phyloP scores from a whole-genome alignment of 2,329 filamentous ascomycete genomes.

The Sporothrix dimorphospora region DNA sequence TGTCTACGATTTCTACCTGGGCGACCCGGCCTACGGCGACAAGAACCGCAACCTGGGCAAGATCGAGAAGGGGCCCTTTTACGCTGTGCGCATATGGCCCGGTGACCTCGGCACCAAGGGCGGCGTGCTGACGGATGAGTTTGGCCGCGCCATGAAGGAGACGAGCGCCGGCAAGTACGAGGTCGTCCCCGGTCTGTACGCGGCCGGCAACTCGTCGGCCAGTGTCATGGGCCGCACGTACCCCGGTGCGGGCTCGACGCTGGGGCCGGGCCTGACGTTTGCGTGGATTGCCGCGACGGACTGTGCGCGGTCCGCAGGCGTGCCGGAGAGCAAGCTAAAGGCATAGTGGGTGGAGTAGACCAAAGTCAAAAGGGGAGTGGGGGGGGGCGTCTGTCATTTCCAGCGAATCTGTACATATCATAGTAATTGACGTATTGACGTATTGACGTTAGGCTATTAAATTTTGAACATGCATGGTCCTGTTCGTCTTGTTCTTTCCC shows the following conservation, averaged over 20 bases:
- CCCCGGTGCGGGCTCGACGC: constrained; percentile 42
- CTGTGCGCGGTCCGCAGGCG: constrained; percentile 18
- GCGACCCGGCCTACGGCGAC: constrained; percentile 62
- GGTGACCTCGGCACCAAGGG: constrained; percentile 46
- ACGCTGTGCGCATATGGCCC: constrained; percentile 42
- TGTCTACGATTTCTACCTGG: constrained; percentile 80
- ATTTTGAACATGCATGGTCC: not conserved
- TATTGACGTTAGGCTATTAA: not conserved
- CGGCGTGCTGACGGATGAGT: constrained; percentile 43
- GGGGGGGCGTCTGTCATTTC: not conserved
- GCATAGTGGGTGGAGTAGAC: not conserved
- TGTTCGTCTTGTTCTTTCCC: not conserved
- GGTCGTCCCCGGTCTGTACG: constrained; percentile 70
- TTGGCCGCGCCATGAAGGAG: constrained; percentile 33
- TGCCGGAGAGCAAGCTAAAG: constrained; percentile 18
- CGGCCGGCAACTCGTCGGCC: constrained; percentile 53
- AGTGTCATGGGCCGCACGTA: constrained; percentile 43
- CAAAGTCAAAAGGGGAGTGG: not conserved
- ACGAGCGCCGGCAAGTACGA: constrained; percentile 42
- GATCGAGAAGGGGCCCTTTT: constrained; percentile 40
- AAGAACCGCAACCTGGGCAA: constrained; percentile 41
- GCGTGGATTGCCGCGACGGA: constrained; percentile 38
- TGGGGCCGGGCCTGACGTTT: constrained; percentile 45
- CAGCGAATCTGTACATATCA: not conserved
- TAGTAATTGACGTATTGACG: not conserved